Conservation (phyloP, 106 monocot species). For the Dendrobium huoshanense region DNA sequence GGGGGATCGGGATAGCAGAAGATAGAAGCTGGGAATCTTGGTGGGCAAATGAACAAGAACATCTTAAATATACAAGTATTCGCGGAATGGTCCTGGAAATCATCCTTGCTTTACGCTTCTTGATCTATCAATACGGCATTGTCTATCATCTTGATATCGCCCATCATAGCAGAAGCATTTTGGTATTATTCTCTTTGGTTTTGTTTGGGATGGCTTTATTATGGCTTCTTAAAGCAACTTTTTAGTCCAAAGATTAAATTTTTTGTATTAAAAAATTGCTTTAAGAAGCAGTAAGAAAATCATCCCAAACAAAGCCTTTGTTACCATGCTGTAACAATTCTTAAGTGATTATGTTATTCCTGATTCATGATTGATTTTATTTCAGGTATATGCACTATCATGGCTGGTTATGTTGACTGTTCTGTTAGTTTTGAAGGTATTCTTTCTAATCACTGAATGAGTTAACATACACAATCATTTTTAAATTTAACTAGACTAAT, state of each 20-base stretch:
- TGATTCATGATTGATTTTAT: conserved; percentile 7
- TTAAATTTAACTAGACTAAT: not conserved
- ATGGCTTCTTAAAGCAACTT: no score
- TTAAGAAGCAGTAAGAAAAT: no score
- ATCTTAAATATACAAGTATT: conserved; percentile 57
- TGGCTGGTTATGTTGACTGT: conserved; percentile 91
- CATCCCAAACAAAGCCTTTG: no score
- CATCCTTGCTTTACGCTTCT: conserved; percentile 67
- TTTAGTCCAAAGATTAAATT: no score
- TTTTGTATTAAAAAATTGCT: no score
- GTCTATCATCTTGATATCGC: conserved; percentile 93
- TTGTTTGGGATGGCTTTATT: no score
- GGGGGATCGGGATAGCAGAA: conserved; percentile 70
- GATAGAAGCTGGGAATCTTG: conserved; percentile 94
- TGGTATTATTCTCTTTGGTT: conserved; percentile 31
- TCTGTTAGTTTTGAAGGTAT: conserved; percentile 75
- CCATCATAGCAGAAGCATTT: conserved; percentile 59
- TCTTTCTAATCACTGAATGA: not conserved
- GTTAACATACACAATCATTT: not conserved
- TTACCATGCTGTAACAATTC: not conserved
- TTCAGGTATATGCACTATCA: conserved; percentile 82
- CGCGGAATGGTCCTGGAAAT: conserved; percentile 61
- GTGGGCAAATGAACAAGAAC: conserved; percentile 85
- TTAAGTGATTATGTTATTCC: not conserved
- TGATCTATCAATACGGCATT: conserved; percentile 88